Evolutionary conservation across 192 early-diverging fungal species (phyloP).

Genomic region (Pilaira anomala): DNA sequence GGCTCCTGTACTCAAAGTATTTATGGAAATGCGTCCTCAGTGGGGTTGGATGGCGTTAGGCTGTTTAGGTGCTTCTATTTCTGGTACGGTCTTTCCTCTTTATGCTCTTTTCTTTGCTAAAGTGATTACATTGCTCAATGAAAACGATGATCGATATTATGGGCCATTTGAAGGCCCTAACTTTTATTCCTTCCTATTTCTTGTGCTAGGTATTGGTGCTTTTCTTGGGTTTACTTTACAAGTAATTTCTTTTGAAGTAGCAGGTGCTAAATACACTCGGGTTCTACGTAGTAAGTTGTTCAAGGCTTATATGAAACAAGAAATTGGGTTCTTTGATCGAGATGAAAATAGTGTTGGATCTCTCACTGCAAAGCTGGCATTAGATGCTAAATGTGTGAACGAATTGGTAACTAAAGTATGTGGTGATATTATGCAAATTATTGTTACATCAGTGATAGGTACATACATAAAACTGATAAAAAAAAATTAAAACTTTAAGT

Average conservation of each 20-base stretch:
- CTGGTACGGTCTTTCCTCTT: constrained; percentile 72
- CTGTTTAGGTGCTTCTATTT: constrained; percentile 54
- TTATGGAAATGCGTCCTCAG: constrained; percentile 52
- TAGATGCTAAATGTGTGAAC: constrained; percentile 60
- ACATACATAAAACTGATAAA: not conserved
- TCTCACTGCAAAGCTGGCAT: constrained; percentile 72
- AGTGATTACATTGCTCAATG: constrained; percentile 50
- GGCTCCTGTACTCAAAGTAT: constrained; percentile 51
- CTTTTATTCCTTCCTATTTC: constrained; percentile 25
- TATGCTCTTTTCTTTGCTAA: constrained; percentile 62
- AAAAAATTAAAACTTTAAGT: no score
- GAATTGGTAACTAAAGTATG: constrained; percentile 55
- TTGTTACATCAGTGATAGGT: constrained; percentile 29
- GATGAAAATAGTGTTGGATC: constrained; percentile 70
- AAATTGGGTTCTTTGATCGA: constrained; percentile 83
- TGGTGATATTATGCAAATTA: constrained; percentile 33
- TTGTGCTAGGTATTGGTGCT: constrained; percentile 19
- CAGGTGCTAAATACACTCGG: constrained; percentile 22
- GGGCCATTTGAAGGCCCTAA: constrained; percentile 28
- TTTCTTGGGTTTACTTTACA: constrained; percentile 16
- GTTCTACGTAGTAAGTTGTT: constrained; percentile 46
- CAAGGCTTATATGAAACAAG: constrained; percentile 70
- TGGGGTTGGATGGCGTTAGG: constrained; percentile 53
- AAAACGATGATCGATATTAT: constrained; percentile 10
- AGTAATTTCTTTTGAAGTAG: constrained; percentile 24